phyloP scores from a whole-genome alignment of 352 stramenopile genomes.

The Pythium dissotocum region DNA sequence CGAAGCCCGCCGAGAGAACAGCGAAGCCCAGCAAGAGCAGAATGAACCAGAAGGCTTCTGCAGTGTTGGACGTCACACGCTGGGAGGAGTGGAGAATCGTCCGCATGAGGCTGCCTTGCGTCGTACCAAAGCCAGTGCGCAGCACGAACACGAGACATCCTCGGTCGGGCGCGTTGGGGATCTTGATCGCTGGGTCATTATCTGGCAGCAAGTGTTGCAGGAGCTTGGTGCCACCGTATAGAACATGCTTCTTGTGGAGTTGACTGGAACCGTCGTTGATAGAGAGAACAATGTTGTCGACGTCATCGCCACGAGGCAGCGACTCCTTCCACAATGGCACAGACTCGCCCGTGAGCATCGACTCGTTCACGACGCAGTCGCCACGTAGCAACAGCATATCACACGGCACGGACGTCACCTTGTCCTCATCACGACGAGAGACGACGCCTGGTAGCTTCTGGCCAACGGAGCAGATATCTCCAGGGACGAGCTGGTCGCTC shows the following conservation, averaged over 20 bases:
- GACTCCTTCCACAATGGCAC: slow-evolving; percentile 93
- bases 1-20: slow-evolving; percentile 75
- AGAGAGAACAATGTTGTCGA: slow-evolving; percentile 3
- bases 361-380: slow-evolving; percentile 94
- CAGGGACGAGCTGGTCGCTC: slow-evolving; percentile 75
- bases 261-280: slow-evolving; percentile 38
- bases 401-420: slow-evolving; percentile 63
- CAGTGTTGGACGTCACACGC: slow-evolving; percentile 87
- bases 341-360: slow-evolving; percentile 95
- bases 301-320: slow-evolving; percentile 18
- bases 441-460: slow-evolving; percentile 32
- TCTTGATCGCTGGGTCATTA: slow-evolving; percentile 11
- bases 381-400: slow-evolving; percentile 93
- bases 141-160: slow-evolving; percentile 91
- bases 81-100: slow-evolving; percentile 95
- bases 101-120: slow-evolving; percentile 93
- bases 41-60: slow-evolving; percentile 94
- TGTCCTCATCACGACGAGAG: slow-evolving; percentile 20
- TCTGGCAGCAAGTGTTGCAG: slow-evolving; percentile 33
- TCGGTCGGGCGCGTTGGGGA: slow-evolving; percentile 64
- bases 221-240: slow-evolving; percentile 78
- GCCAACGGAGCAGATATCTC: slow-evolving; percentile 84
- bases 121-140: slow-evolving; percentile 92
- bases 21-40: slow-evolving; percentile 91
- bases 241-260: slow-evolving; percentile 60